These are phyloP conservation scores for Millerozyma acaciae DNA, from an alignment of 805 yeast species.

Conservation along the genomic window DNA sequence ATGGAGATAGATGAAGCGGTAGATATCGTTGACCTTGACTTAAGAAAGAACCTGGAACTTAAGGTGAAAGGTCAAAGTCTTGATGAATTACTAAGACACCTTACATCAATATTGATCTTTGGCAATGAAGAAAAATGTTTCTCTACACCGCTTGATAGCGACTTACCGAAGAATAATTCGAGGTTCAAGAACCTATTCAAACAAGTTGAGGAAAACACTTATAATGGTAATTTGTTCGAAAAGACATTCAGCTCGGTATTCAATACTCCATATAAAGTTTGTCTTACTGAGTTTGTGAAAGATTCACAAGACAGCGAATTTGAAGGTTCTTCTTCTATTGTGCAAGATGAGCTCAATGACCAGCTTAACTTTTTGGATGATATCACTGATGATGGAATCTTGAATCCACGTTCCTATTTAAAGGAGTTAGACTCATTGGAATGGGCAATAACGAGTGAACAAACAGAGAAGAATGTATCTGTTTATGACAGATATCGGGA, in stretches of 20 bases:
- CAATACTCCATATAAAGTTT: slow-evolving; percentile 29
- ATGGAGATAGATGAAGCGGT: slow-evolving; percentile 29
- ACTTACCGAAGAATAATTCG: slow-evolving; percentile 14
- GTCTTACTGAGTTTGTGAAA: slow-evolving; percentile 30
- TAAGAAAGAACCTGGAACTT: slow-evolving; percentile 27
- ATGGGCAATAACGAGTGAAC: slow-evolving; percentile 32
- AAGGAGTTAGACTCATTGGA: slow-evolving; percentile 22
- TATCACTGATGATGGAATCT: slow-evolving; percentile 28
- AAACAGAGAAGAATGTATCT: slow-evolving; percentile 12
- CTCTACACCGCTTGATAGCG: slow-evolving; percentile 28
- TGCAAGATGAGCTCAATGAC: slow-evolving; percentile 19
- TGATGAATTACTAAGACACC: slow-evolving; percentile 33
- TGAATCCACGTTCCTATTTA: slow-evolving; percentile 21
- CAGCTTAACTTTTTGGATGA: slow-evolving; percentile 37
- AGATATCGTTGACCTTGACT: slow-evolving; percentile 21
- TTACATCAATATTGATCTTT: slow-evolving; percentile 39
- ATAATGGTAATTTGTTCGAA: slow-evolving; percentile 16
- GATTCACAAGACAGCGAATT: slow-evolving; percentile 17
- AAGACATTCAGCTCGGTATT: slow-evolving; percentile 20
- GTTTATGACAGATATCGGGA: slow-evolving; percentile 20
- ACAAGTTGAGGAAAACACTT: slow-evolving; percentile 5
- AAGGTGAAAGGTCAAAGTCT: slow-evolving; percentile 23
- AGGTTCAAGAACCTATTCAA: slow-evolving; percentile 9
- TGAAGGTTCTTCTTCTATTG: background rate
- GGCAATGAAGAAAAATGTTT: background rate